Percentiles rank a stretch among this genome's conserved stretches.
Conservation (phyloP, 2,329 filamentous ascomycete genomes). For the Aspergillus sergii region DNA sequence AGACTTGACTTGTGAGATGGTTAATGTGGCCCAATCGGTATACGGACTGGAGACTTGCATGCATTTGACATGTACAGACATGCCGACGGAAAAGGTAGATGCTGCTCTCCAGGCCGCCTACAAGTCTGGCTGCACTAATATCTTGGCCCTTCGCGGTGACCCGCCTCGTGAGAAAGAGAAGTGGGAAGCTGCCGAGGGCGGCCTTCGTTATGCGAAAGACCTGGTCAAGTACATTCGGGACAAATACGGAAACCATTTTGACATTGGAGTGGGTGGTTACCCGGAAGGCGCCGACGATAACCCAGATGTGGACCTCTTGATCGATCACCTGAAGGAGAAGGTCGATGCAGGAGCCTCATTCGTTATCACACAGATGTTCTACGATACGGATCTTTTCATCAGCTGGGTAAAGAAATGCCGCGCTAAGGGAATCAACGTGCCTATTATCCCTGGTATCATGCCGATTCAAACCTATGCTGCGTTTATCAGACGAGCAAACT, state of each 20-base stretch:
- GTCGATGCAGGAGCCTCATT: slow-evolving; percentile 92
- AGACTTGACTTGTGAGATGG: slow-evolving; percentile 95
- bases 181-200: slow-evolving; percentile 84
- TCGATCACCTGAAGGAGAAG: slow-evolving; percentile 96
- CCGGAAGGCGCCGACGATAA: slow-evolving; percentile 95
- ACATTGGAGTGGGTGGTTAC: slow-evolving; percentile 96
- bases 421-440: slow-evolving; percentile 78
- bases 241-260: slow-evolving; percentile 85
- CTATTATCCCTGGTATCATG: slow-evolving; percentile 87
- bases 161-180: slow-evolving; percentile 91
- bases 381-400: slow-evolving; percentile 93
- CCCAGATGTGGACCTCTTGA: slow-evolving; percentile 77
- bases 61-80: slow-evolving; percentile 98
- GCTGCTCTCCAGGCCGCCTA: slow-evolving; percentile 85
- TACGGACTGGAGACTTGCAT: slow-evolving; percentile 98
- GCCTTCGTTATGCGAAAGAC: slow-evolving; percentile 91
- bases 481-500: slow-evolving; percentile 85
- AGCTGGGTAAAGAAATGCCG: slow-evolving; percentile 87
- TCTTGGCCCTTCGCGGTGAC: slow-evolving; percentile 88
- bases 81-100: slow-evolving; percentile 90
- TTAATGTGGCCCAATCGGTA: slow-evolving; percentile 89
- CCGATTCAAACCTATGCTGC: slow-evolving; percentile 94
- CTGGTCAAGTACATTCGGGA: slow-evolving; percentile 81
- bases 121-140: slow-evolving; percentile 95
- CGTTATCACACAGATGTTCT: slow-evolving; percentile 99